phyloP scores from a whole-genome alignment of 257 asterid genomes.

The Lantana camara region DNA sequence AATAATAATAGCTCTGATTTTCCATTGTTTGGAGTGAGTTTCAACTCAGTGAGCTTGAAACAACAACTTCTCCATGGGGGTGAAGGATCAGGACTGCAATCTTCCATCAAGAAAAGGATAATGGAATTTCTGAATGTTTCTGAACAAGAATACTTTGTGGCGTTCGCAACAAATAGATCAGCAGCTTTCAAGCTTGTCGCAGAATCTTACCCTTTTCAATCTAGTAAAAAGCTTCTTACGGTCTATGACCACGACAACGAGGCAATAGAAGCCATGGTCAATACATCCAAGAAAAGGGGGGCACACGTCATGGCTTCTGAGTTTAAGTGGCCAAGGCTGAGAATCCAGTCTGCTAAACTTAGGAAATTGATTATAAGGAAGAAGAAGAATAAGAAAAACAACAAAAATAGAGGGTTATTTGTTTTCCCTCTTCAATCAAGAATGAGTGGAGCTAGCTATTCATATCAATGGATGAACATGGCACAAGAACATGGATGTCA shows the following conservation, averaged over 20 bases:
- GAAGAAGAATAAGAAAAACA: slow-evolving; percentile 48
- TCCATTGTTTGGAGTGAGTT: slow-evolving; percentile 51
- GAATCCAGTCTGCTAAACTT: slow-evolving; percentile 52
- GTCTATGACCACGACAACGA: no score
- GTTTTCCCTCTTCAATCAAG: slow-evolving; percentile 95
- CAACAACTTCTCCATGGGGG: slow-evolving; percentile 64
- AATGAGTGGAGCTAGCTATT: slow-evolving; percentile 74
- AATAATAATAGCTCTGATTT: no score
- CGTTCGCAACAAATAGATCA: slow-evolving; percentile 78
- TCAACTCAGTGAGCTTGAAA: slow-evolving; percentile 72
- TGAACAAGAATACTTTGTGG: slow-evolving; percentile 63
- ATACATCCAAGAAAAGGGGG: no score
- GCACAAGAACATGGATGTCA: slow-evolving; percentile 96
- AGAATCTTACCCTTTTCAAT: slow-evolving; percentile 82
- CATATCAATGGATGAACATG: slow-evolving; percentile 91
- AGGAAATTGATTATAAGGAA: slow-evolving; percentile 54
- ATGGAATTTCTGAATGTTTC: no score
- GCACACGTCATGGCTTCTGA: no score
- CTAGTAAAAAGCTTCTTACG: no score
- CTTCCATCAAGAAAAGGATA: no score
- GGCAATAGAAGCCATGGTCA: no score
- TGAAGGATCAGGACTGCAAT: slow-evolving; percentile 59
- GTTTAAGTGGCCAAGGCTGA: no score
- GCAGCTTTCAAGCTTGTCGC: slow-evolving; percentile 85
- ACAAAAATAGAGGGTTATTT: slow-evolving; percentile 60